phyloP scores from a whole-genome alignment of 73 alveolate species.

The Paraurostyla sp. region DNA sequence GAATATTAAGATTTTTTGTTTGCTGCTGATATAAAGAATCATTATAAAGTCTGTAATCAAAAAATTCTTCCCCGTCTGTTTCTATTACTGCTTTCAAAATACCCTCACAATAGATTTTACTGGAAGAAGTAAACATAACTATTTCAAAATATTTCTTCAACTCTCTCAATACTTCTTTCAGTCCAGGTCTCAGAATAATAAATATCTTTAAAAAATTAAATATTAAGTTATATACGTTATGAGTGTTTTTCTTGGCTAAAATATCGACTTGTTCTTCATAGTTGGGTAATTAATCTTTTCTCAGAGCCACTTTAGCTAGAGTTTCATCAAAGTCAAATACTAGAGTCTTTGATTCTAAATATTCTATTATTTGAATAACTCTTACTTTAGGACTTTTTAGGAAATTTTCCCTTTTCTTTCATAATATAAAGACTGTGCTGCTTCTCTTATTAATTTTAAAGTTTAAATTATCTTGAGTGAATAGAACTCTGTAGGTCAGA shows the following conservation, averaged over 20 bases:
- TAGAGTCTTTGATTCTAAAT: conserved; percentile 40
- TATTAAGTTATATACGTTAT: not conserved
- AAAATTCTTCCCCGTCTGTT: conserved; percentile 16
- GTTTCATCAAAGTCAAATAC: conserved; percentile 65
- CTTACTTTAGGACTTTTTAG: conserved; percentile 16
- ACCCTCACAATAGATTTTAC: not conserved
- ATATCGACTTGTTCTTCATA: conserved; percentile 1
- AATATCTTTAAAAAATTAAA: not conserved
- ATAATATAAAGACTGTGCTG: not conserved
- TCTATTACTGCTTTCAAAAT: conserved; percentile 37
- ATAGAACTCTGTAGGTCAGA: not conserved
- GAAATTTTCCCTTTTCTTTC: not conserved
- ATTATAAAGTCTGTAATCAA: conserved; percentile 25
- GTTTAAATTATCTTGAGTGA: not conserved
- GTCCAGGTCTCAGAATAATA: conserved; percentile 30
- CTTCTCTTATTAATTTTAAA: not conserved
- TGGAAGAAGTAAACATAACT: conserved; percentile 54
- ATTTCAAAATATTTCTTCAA: conserved; percentile 45
- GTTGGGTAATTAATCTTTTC: not conserved
- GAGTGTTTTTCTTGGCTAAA: not conserved
- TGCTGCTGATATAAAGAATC: not conserved
- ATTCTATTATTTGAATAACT: not conserved
- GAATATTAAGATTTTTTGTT: conserved; percentile 29
- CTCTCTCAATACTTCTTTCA: conserved; percentile 7
- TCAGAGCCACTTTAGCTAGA: not conserved